Evolutionary conservation across 2,329 filamentous ascomycete genomes (phyloP).

Genomic region (Ustulina deusta): DNA sequence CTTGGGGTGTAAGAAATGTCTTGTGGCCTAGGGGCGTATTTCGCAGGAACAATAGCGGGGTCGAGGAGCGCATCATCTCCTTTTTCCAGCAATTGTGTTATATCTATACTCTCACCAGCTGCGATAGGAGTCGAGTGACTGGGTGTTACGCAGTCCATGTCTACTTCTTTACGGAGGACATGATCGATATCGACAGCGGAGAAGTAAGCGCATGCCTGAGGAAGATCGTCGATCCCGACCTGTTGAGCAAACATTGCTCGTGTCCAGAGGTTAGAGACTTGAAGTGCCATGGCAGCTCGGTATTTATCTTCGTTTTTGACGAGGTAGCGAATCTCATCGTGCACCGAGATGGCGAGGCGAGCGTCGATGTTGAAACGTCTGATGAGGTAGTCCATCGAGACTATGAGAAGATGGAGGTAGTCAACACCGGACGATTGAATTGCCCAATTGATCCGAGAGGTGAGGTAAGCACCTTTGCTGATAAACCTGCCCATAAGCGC

Average conservation of each 20-base stretch:
- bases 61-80: slow-evolving; percentile 77
- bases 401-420: slow-evolving; percentile 92
- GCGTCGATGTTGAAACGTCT: slow-evolving; percentile 87
- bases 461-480: slow-evolving; percentile 91
- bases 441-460: slow-evolving; percentile 97
- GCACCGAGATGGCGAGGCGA: slow-evolving; percentile 91
- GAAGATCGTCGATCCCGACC: slow-evolving; percentile 93
- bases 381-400: slow-evolving; percentile 93
- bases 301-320: slow-evolving; percentile 89
- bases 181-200: slow-evolving; percentile 95
- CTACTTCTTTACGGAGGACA: slow-evolving; percentile 96
- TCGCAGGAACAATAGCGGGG: slow-evolving; percentile 67
- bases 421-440: slow-evolving; percentile 98
- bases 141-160: slow-evolving; percentile 97
- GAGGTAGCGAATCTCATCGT: slow-evolving; percentile 96
- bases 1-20: slow-evolving; percentile 76
- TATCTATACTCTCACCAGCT: slow-evolving; percentile 88
- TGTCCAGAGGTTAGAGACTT: slow-evolving; percentile 96
- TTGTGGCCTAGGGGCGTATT: slow-evolving; percentile 67
- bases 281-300: slow-evolving; percentile 88
- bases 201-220: slow-evolving; percentile 95
- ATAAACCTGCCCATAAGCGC: slow-evolving; percentile 90
- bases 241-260: slow-evolving; percentile 97
- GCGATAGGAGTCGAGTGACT: slow-evolving; percentile 83
- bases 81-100: slow-evolving; percentile 79